Conservation (phyloP, 2,329 filamentous ascomycete species). For the Colletotrichum sp. region DNA sequence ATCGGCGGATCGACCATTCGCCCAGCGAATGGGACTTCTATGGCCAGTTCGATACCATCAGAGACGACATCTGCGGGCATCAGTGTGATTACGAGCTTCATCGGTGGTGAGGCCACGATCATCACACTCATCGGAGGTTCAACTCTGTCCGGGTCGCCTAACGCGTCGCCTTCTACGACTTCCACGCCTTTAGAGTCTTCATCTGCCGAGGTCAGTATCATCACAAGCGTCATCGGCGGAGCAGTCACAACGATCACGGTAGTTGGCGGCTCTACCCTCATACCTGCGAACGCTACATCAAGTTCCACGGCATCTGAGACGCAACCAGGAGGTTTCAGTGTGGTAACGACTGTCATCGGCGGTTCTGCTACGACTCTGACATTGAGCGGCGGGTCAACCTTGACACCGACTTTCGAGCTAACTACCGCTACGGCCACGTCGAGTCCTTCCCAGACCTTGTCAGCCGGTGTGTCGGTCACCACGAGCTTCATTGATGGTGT, state of each 20-base stretch:
- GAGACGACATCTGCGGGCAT: not conserved
- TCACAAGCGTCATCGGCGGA: not conserved
- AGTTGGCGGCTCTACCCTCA: not conserved
- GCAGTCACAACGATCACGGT: not conserved
- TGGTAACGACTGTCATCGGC: not conserved
- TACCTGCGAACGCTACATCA: not conserved
- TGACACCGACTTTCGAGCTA: not conserved
- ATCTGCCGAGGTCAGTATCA: not conserved
- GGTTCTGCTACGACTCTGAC: not conserved
- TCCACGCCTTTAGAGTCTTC: not conserved
- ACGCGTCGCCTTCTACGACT: fast-evolving
- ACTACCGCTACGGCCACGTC: not conserved
- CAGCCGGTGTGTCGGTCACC: not conserved
- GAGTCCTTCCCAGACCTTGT: not conserved
- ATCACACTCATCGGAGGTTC: not conserved
- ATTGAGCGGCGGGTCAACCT: not conserved
- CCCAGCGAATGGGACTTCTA: not conserved
- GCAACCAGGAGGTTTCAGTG: not conserved
- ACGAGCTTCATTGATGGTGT: not conserved
- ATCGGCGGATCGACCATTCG: not conserved
- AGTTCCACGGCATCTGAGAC: not conserved
- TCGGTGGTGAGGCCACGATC: not conserved
- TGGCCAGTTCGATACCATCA: not conserved
- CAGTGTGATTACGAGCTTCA: not conserved
- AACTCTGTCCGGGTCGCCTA: not conserved